Conservation (phyloP, 2,329 filamentous ascomycete species). For the Hypoxylon sp. region DNA sequence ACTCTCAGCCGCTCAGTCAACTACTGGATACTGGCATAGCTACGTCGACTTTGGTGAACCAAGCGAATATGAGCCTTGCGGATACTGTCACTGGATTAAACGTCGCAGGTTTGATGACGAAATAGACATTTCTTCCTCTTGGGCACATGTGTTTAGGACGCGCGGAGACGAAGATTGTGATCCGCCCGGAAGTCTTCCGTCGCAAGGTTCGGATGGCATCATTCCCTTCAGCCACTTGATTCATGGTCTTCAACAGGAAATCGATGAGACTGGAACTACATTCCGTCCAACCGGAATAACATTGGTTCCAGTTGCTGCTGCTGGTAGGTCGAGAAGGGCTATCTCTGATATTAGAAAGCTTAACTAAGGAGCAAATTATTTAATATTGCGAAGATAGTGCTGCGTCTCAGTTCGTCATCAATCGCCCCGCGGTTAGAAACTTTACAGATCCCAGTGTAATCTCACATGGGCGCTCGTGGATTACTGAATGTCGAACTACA, state of each 20-base stretch:
- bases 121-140: not conserved
- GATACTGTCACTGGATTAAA: not conserved
- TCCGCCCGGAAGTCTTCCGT: too few relatives aligned
- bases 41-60: not conserved
- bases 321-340: not conserved
- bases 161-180: not conserved
- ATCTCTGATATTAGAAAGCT: not conserved
- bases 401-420: not conserved
- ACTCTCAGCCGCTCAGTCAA: not conserved
- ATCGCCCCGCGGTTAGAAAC: not conserved
- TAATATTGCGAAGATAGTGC: not conserved
- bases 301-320: not conserved
- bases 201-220: too few relatives aligned
- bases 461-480: not conserved
- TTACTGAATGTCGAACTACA: too few relatives aligned
- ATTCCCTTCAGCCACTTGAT: too few relatives aligned
- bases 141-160: not conserved
- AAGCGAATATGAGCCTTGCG: not conserved
- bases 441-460: not conserved
- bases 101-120: not conserved
- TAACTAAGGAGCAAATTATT: not conserved
- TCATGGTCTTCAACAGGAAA: too few relatives aligned
- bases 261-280: too few relatives aligned
- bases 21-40: too few relatives aligned
- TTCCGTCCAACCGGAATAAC: too few relatives aligned